phyloP scores from a whole-genome alignment of 768 basidiomycete genomes.

The Tephrocybe sp. region DNA sequence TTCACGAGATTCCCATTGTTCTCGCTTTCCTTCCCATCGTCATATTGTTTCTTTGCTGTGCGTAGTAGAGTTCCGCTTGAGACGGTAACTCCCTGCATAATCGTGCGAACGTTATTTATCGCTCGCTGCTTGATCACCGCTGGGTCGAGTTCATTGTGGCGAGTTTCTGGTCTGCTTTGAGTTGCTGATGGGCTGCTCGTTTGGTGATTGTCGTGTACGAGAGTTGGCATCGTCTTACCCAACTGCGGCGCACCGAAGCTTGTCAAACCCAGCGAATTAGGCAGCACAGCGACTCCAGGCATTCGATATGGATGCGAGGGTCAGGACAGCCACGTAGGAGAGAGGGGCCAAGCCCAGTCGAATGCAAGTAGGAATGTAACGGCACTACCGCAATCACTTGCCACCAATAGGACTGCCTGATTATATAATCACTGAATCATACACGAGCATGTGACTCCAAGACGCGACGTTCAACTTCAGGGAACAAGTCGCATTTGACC shows the following conservation, averaged over 20 bases:
- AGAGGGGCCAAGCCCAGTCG: not conserved
- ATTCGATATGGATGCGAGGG: constrained; percentile 14
- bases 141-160: constrained; percentile 35
- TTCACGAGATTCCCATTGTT: constrained; percentile 55
- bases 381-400: not conserved
- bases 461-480: not conserved
- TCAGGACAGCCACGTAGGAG: constrained; percentile 11
- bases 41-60: constrained; percentile 56
- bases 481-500: too few relatives aligned
- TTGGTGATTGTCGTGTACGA: constrained; percentile 17
- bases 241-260: constrained; percentile 28
- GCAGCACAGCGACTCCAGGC: constrained; percentile 29
- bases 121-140: constrained; percentile 44
- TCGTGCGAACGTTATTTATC: constrained; percentile 26
- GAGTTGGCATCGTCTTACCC: constrained; percentile 25
- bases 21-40: constrained; percentile 51
- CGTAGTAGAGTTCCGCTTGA: constrained; percentile 61
- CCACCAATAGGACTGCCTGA: not conserved
- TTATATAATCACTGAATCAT: not conserved
- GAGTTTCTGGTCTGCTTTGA: constrained; percentile 19
- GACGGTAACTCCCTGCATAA: constrained; percentile 38
- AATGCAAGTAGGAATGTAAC: not conserved
- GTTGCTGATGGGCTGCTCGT: constrained; percentile 21
- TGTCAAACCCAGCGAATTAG: constrained; percentile 22
- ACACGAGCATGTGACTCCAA: not conserved